These are phyloP conservation scores for Solanum chacoense DNA, from an alignment of 305 asterid species.

Conservation along the genomic window DNA sequence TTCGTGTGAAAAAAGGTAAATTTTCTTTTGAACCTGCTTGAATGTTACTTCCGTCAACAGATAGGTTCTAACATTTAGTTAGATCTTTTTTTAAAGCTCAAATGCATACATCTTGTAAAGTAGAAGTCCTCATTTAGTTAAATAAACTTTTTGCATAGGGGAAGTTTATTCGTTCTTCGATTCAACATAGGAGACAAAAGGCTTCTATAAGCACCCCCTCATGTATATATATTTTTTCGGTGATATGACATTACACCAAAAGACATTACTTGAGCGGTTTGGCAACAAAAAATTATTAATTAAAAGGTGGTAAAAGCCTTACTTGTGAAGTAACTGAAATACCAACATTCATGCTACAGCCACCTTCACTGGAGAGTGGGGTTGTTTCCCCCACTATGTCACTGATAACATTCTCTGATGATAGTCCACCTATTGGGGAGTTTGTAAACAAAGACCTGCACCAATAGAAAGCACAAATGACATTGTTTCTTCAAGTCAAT, in stretches of 20 bases:
- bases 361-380: constrained; percentile 60
- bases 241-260: background rate
- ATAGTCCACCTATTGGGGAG: constrained; percentile 49
- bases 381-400: constrained; percentile 44
- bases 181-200: background rate
- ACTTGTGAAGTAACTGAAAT: constrained; percentile 1
- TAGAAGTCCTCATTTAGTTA: background rate
- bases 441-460: constrained; percentile 53
- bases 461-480: background rate
- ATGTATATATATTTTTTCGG: background rate
- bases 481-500: background rate
- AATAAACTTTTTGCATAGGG: background rate
- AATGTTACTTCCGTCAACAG: background rate
- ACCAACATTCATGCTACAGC: constrained; percentile 61
- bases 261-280: background rate
- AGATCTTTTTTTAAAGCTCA: background rate
- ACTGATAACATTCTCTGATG: constrained; percentile 55
- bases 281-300: background rate
- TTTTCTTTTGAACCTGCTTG: background rate
- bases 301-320: background rate
- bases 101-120: background rate
- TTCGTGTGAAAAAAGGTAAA: background rate
- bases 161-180: background rate
- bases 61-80: background rate
- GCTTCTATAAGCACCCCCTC: background rate